Evolutionary conservation across 2,329 filamentous ascomycete species (phyloP), one percentile per base, ranked within the genome.

Genomic region (Fusarium oligoseptatum): DNA sequence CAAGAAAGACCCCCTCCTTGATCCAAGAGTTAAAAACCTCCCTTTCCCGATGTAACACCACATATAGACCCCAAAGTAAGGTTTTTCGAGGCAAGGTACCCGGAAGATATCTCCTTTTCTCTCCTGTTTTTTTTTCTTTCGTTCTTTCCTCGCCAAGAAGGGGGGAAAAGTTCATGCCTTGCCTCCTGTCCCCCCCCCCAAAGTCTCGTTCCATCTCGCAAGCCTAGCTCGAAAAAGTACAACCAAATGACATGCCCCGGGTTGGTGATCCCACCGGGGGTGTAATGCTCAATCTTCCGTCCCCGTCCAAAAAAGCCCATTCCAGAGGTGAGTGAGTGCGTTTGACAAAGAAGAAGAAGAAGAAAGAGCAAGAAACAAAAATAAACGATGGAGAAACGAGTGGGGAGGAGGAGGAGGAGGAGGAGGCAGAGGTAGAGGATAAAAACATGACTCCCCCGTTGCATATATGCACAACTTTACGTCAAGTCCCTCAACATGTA

Each of bases 11-110:
- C 64, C 15, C 57, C 66, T 66, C 67, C 29, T 29, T 29, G 27
- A 29, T 29, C 29, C 29, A 29, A 29, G 29, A 29, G 29, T 29
- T 9, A 29, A 45, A 43, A 70, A 48, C 57, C 66, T 66, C 67
- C 29, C 29, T 65, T 41, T 74, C 60, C 77, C 76, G 74, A 77
- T 41, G 74, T 78, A 72, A 77, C 74, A 78, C 76, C 65, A 57
- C 77, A 77, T 77, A 63, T 43, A 70, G 66, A 63, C 67, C 61
- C 56, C 56, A 73, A 66, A 64, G 37, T 56, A 69, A 77, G 65
- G 67, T 76, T 36, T 52, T 75, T 75, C 64, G 52, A 56, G 64
- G 73, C 67, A 75, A 78, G 48, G 73, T 50, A 75, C 75, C 72
- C 66, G 58, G 37, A 65, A 43, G 39, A 45, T 24, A n/a, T 20